Conservation (phyloP, 1,284 basidiomycete species). For the Austroboletus olivaceoglutinosus region DNA sequence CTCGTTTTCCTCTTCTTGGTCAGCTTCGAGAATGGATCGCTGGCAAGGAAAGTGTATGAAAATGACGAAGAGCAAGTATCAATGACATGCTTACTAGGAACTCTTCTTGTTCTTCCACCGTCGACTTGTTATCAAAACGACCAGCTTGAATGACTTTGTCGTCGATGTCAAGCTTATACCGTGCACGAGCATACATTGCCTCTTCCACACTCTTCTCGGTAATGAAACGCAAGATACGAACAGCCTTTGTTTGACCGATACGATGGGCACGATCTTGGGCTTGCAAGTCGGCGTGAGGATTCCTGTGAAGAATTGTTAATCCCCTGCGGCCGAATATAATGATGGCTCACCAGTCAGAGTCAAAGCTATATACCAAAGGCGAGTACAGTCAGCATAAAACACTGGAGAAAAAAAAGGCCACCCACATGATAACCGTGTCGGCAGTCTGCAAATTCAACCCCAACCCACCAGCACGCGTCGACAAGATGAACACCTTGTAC, state of each 20-base stretch:
- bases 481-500: constrained; percentile 93
- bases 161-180: constrained; percentile 97
- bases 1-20: constrained; percentile 91
- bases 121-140: constrained; percentile 99
- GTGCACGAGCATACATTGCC: constrained; percentile 92
- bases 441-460: constrained; percentile 98
- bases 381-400: constrained; percentile 9
- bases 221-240: constrained; percentile 94
- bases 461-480: constrained; percentile 95
- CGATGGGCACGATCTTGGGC: constrained; percentile 99
- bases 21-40: constrained; percentile 84
- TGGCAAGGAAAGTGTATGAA: constrained; percentile 29
- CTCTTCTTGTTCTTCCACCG: constrained; percentile 96
- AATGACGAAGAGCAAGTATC: neutral
- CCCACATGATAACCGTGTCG: constrained; percentile 98
- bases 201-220: constrained; percentile 99
- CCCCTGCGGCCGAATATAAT: neutral
- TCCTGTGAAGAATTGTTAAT: constrained; percentile 49
- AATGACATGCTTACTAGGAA: constrained; percentile 65
- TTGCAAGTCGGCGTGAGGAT: constrained; percentile 97
- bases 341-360: constrained; percentile 76
- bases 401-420: constrained; percentile 28
- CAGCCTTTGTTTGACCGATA: constrained; percentile 99
- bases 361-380: constrained; percentile 56
- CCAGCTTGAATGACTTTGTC: constrained; percentile 99